Conservation (phyloP, 331 rosid genomes). For the Prunus yedoensis region DNA sequence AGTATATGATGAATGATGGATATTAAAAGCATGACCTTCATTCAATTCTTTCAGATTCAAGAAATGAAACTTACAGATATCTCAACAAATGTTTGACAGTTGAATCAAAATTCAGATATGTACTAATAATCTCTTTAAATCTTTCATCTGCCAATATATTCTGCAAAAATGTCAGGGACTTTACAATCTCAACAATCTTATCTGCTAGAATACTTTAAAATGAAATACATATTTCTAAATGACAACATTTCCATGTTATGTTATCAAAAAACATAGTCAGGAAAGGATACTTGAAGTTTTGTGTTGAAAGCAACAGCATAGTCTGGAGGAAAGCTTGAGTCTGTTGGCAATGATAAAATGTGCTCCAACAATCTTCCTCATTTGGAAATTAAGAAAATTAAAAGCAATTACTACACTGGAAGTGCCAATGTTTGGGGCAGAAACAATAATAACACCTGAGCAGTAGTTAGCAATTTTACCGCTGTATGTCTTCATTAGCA, state of each 20-base stretch:
- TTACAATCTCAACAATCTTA: constrained; percentile 19
- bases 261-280: not conserved
- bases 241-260: not conserved
- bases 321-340: constrained; percentile 62
- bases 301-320: constrained; percentile 63
- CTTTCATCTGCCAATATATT: constrained; percentile 58
- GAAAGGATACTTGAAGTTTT: constrained; percentile 79
- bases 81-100: constrained; percentile 60
- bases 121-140: constrained; percentile 51
- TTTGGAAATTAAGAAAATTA: constrained; percentile 28
- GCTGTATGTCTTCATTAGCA: constrained; percentile 53
- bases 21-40: not conserved
- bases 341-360: constrained; percentile 63
- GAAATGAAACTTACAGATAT: constrained; percentile 67
- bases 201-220: not conserved
- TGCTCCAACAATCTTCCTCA: constrained; percentile 68
- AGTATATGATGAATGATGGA: not conserved
- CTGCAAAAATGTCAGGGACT: constrained; percentile 73
- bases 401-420: constrained; percentile 4
- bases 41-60: constrained; percentile 5
- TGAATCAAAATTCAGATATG: constrained; percentile 51
- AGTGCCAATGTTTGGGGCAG: constrained; percentile 16
- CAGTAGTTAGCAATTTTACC: constrained; percentile 38
- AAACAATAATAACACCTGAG: constrained; percentile 4
- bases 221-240: not conserved